Evolutionary conservation across 805 yeast species (phyloP).

Genomic region (Tetrapisispora taiwanensis): DNA sequence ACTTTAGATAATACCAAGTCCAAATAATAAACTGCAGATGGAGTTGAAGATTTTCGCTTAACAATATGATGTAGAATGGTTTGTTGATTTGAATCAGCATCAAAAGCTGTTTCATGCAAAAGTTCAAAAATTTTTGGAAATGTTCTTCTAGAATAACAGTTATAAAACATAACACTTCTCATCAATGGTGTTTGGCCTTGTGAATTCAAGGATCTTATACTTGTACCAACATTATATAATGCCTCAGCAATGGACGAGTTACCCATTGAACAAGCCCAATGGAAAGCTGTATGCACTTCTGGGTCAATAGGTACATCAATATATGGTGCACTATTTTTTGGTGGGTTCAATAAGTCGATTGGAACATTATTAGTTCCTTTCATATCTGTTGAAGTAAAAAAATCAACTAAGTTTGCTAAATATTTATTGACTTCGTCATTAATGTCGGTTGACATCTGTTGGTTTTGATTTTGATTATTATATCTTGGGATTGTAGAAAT

Average conservation of each 20-base stretch:
- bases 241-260: constrained; percentile 67
- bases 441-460: constrained; percentile 18
- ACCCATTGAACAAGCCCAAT: constrained; percentile 98
- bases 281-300: constrained; percentile 89
- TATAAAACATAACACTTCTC: constrained; percentile 76
- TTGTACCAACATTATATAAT: constrained; percentile 64
- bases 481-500: constrained; percentile 25
- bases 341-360: constrained; percentile 22
- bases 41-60: constrained; percentile 58
- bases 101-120: constrained; percentile 65
- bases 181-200: constrained; percentile 83
- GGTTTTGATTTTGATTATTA: constrained; percentile 16
- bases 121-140: constrained; percentile 72
- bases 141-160: constrained; percentile 70
- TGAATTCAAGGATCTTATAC: constrained; percentile 44
- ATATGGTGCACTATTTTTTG: constrained; percentile 26
- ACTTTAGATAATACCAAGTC: constrained; percentile 67
- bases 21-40: constrained; percentile 75
- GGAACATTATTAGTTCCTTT: constrained; percentile 21
- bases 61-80: constrained; percentile 82
- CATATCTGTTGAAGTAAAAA: constrained; percentile 27
- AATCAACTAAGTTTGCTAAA: constrained; percentile 25
- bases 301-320: constrained; percentile 77
- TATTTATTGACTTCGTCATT: constrained; percentile 27
- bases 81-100: constrained; percentile 60